Conservation (phyloP, 129 eudicot genomes). For the Flaveria bidentis region DNA sequence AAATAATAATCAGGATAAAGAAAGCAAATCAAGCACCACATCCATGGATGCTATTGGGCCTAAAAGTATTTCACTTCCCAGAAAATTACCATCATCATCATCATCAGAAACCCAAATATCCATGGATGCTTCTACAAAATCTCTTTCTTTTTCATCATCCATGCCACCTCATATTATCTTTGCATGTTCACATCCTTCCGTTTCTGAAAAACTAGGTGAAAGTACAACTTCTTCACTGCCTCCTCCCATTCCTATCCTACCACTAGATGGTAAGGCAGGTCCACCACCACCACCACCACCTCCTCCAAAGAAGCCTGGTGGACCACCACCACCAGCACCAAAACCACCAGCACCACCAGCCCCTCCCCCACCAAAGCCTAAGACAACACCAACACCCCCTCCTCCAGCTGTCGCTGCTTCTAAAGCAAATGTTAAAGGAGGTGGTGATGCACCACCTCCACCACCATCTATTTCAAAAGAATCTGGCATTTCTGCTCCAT, state of each 20-base stretch:
- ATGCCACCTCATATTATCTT: constrained; percentile 35
- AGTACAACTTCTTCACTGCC: constrained; percentile 2
- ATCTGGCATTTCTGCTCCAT: constrained; percentile 17
- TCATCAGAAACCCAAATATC: constrained; percentile 17
- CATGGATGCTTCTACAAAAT: constrained; percentile 6
- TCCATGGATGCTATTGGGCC: constrained; percentile 13
- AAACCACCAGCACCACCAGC: constrained; percentile 30
- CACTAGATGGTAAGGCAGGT: constrained; percentile 6
- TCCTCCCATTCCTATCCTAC: constrained; percentile 27
- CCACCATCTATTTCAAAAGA: constrained; percentile 27
- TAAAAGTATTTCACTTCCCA: constrained; percentile 31
- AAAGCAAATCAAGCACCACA: background rate
- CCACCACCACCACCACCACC: constrained; percentile 36
- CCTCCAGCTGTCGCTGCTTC: constrained; percentile 23
- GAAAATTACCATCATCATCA: constrained; percentile 11
- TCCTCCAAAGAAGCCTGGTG: constrained; percentile 15
- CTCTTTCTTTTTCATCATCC: constrained; percentile 17
- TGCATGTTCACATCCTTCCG: constrained; percentile 39
- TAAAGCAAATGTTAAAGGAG: constrained; percentile 32
- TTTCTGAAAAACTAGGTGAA: constrained; percentile 22
- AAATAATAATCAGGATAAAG: constrained; percentile 28
- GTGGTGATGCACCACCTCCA: constrained; percentile 27
- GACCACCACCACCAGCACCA: constrained; percentile 31
- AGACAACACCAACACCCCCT: constrained; percentile 30
- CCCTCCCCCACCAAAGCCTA: constrained; percentile 32